Evolutionary conservation across 2,329 filamentous ascomycete genomes (phyloP).

Genomic region (Alternaria incomplexa): DNA sequence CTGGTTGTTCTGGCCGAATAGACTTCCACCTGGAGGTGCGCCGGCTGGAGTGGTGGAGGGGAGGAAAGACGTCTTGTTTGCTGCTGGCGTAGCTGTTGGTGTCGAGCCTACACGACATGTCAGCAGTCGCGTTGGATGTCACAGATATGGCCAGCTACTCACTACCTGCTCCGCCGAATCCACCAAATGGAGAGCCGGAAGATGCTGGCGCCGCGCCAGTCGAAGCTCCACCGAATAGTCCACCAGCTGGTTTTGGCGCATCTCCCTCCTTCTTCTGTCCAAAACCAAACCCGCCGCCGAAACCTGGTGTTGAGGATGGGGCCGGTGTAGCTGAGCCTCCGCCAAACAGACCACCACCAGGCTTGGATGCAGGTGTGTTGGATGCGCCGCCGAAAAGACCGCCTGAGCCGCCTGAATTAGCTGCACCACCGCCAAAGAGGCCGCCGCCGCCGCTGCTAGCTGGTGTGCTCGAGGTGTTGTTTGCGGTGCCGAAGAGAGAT

Average conservation of each 20-base stretch:
- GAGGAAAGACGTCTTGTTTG: conserved; percentile 45
- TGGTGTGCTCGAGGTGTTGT: conserved; percentile 23
- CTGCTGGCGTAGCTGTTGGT: conserved; percentile 42
- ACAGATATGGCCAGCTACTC: neutral
- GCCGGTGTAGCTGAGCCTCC: conserved; percentile 30
- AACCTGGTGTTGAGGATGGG: conserved; percentile 22
- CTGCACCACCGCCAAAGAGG: conserved; percentile 22
- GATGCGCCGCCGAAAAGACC: conserved; percentile 37
- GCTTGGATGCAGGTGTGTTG: conserved; percentile 37
- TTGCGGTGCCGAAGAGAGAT: conserved; percentile 36
- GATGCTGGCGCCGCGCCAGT: conserved; percentile 23
- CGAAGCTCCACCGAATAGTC: conserved; percentile 14
- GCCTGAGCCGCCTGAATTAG: conserved; percentile 15
- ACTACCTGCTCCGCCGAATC: conserved; percentile 17
- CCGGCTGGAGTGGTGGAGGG: conserved; percentile 50
- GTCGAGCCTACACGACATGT: conserved; percentile 24
- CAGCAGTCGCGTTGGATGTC: conserved; percentile 6
- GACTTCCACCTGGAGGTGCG: conserved; percentile 39
- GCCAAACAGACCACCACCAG: conserved; percentile 37
- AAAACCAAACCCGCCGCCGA: conserved; percentile 24
- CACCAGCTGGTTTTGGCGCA: conserved; percentile 33
- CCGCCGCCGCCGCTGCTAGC: conserved; percentile 23
- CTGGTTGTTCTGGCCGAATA: conserved; percentile 35
- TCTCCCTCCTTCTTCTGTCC: conserved; percentile 27
- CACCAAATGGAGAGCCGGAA: conserved; percentile 19